phyloP scores from a whole-genome alignment of 1,284 basidiomycete species.

The Sporisorium scitamineum region DNA sequence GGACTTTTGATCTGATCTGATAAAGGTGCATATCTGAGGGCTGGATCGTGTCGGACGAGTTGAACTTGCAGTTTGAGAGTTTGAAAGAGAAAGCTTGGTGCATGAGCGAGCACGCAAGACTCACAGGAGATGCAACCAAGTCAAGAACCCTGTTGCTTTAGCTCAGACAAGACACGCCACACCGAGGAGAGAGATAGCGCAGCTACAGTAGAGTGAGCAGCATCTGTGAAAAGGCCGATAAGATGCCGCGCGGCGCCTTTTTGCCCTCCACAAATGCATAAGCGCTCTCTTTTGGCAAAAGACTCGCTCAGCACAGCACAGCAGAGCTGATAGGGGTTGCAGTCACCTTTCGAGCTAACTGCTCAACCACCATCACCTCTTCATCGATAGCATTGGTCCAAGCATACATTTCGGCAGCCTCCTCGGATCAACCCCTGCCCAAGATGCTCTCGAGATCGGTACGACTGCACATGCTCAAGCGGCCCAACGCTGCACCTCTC shows the following conservation, averaged over 20 bases:
- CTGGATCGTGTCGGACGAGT: constrained; percentile 6
- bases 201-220: background rate
- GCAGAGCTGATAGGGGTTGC: too few relatives aligned
- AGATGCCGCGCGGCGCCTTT: constrained; percentile 12
- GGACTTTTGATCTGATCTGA: constrained; percentile 13
- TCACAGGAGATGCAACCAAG: background rate
- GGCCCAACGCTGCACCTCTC: constrained; percentile 2
- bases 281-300: background rate
- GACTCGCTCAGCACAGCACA: constrained; percentile 1
- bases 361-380: too few relatives aligned
- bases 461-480: constrained; percentile 17
- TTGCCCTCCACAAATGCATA: constrained; percentile 27
- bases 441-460: constrained; percentile 36
- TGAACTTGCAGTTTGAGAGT: constrained; percentile 7
- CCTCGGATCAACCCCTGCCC: background rate
- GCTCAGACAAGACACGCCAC: constrained; percentile 12
- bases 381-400: background rate
- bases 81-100: background rate
- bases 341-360: too few relatives aligned
- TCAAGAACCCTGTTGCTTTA: background rate
- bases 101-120: constrained; percentile 9
- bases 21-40: background rate
- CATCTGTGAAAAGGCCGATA: constrained; percentile 12
- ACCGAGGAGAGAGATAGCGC: background rate
- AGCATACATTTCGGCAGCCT: background rate